A percentile compares a stretch with the other conserved stretches of the same genome.
These are phyloP conservation scores for Blastomyces emzantsi DNA, from an alignment of 2,329 filamentous ascomycete genomes.

Conservation along the genomic window DNA sequence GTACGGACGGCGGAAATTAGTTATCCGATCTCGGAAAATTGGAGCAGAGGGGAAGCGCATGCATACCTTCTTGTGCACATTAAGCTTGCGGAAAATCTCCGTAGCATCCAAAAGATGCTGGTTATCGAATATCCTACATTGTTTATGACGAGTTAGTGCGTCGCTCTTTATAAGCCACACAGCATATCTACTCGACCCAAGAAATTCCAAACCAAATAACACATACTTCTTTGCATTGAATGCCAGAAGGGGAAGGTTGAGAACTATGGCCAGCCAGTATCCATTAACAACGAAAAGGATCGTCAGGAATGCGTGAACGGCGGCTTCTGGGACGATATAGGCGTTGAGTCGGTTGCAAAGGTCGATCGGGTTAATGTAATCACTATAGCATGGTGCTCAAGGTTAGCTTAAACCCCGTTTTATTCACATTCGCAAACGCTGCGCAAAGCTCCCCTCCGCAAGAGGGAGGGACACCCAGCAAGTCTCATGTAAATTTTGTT, in stretches of 20 bases:
- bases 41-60: not conserved
- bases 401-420: not conserved
- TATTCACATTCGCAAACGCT: not conserved
- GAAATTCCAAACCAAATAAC: not conserved
- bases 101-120: constrained; percentile 94
- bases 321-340: constrained; percentile 98
- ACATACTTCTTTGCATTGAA: constrained; percentile 98
- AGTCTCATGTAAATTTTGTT: too few species aligned
- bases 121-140: constrained; percentile 81
- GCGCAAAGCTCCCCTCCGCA: not conserved
- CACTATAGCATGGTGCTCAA: constrained; percentile 47
- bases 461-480: not conserved
- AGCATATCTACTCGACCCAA: not conserved
- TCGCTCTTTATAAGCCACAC: not conserved
- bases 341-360: constrained; percentile 99
- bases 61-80: constrained; percentile 92
- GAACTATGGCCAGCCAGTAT: constrained; percentile 87
- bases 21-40: not conserved
- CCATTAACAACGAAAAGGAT: constrained; percentile 96
- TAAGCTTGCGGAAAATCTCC: constrained; percentile 98
- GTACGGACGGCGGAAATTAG: constrained; percentile 5
- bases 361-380: constrained; percentile 99
- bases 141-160: not conserved
- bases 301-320: constrained; percentile 92
- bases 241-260: constrained; percentile 83